Conservation (phyloP, 257 asterid species). For the Primulina huaijiensis region DNA sequence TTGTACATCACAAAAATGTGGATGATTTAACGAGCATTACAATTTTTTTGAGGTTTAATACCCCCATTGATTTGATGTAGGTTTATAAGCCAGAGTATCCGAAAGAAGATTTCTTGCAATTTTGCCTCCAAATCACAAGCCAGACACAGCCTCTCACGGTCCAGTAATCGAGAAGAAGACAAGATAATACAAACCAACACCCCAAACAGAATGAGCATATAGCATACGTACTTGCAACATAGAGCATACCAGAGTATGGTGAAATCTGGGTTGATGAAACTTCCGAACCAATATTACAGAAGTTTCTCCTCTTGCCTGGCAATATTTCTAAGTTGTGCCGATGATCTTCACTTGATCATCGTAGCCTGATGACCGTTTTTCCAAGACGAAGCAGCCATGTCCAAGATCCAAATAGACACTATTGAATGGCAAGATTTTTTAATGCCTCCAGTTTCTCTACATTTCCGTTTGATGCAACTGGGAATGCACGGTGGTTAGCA, state of each 20-base stretch:
- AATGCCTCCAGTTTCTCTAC: slow-evolving; percentile 50
- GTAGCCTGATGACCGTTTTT: neutral
- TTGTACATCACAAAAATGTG: neutral
- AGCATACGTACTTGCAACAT: neutral
- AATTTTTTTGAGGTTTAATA: neutral
- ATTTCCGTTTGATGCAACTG: slow-evolving; percentile 57
- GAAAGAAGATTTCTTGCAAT: neutral
- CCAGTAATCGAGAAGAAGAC: neutral
- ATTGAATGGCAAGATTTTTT: slow-evolving; percentile 55
- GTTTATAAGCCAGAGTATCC: neutral
- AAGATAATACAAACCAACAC: neutral
- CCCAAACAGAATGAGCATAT: neutral
- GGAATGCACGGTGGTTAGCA: slow-evolving; percentile 25
- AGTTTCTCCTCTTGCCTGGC: neutral
- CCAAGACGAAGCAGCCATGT: slow-evolving; percentile 26
- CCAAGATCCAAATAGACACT: slow-evolving; percentile 23
- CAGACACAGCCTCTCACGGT: neutral
- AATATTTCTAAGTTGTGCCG: neutral
- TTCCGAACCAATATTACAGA: neutral
- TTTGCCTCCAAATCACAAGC: neutral
- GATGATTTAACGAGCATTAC: neutral
- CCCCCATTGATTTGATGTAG: neutral
- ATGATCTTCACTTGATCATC: slow-evolving; percentile 22
- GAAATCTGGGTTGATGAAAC: neutral
- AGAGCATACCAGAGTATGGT: neutral